Percentiles rank a stretch among this genome's conserved stretches.
Conservation (phyloP, 345 rosid species). For the Pugionium dolabratum region DNA sequence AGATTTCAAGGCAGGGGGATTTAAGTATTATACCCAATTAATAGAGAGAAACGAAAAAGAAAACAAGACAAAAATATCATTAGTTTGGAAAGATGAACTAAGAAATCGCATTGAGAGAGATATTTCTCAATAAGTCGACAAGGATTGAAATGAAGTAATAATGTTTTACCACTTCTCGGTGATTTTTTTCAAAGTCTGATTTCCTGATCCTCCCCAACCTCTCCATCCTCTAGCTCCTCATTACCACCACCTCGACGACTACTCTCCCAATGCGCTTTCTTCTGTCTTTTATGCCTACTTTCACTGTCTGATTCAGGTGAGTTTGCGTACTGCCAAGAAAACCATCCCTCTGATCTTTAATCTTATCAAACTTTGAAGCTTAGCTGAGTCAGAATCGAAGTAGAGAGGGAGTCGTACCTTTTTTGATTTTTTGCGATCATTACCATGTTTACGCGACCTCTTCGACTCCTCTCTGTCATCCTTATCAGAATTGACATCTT, state of each 20-base stretch:
- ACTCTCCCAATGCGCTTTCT: slow-evolving; percentile 73
- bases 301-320: slow-evolving; percentile 85
- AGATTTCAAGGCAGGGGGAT: background rate
- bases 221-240: slow-evolving; percentile 96
- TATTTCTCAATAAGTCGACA: background rate
- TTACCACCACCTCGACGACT: slow-evolving; percentile 63
- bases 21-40: background rate
- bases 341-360: background rate
- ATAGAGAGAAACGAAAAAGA: background rate
- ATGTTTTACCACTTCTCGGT: slow-evolving; percentile 14
- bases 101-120: background rate
- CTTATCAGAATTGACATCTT: slow-evolving; percentile 77
- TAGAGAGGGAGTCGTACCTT: slow-evolving; percentile 49
- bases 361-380: slow-evolving; percentile 5
- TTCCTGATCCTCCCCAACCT: slow-evolving; percentile 92
- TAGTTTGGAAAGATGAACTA: background rate
- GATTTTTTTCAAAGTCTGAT: slow-evolving; percentile 44
- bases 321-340: slow-evolving; percentile 63
- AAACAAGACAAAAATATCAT: background rate
- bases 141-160: slow-evolving; percentile 9
- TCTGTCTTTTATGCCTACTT: slow-evolving; percentile 68
- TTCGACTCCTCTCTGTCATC: slow-evolving; percentile 78
- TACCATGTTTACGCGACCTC: slow-evolving; percentile 75
- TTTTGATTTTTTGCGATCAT: slow-evolving; percentile 86
- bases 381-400: background rate